A percentile compares a stretch with the other conserved stretches of the same genome.
Conservation (phyloP, 495 filamentous ascomycete genomes). For the Trichoderma virens region DNA sequence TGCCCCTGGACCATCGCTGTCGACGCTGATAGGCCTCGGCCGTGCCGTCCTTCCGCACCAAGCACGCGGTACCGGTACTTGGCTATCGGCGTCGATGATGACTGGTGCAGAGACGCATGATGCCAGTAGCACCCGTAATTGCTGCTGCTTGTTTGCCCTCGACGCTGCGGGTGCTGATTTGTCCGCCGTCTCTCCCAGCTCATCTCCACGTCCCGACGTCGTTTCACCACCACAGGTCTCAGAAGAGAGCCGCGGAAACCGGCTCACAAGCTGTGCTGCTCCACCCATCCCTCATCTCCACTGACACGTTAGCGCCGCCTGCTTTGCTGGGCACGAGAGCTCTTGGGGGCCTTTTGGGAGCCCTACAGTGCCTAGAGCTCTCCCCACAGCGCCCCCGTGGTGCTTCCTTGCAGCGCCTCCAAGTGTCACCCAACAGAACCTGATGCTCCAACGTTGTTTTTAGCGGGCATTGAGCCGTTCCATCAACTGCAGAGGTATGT, state of each 20-base stretch:
- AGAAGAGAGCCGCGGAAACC: constrained; percentile 2
- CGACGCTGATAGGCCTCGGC: not conserved
- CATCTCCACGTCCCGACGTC: not conserved
- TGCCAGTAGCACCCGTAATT: too few species aligned
- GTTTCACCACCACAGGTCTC: not conserved
- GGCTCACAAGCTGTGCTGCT: not conserved
- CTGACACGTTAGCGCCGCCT: not conserved
- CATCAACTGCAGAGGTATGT: not conserved
- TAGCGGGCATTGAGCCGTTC: not conserved
- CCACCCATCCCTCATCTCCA: not conserved
- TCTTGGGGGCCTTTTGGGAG: not conserved
- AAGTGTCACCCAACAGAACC: too few species aligned
- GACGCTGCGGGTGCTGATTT: not conserved
- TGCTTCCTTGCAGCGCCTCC: too few species aligned
- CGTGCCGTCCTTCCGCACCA: constrained; percentile 1
- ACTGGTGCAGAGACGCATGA: too few species aligned
- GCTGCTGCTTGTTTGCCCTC: not conserved
- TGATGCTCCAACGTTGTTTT: not conserved
- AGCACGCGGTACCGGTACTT: too few species aligned
- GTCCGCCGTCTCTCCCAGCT: not conserved
- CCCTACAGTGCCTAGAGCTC: not conserved
- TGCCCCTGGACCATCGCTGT: not conserved
- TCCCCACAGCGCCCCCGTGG: not conserved
- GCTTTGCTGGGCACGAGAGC: not conserved
- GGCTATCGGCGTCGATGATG: too few species aligned